Evolutionary conservation across 495 filamentous ascomycete genomes (phyloP).

Genomic region (Physcia stellaris): DNA sequence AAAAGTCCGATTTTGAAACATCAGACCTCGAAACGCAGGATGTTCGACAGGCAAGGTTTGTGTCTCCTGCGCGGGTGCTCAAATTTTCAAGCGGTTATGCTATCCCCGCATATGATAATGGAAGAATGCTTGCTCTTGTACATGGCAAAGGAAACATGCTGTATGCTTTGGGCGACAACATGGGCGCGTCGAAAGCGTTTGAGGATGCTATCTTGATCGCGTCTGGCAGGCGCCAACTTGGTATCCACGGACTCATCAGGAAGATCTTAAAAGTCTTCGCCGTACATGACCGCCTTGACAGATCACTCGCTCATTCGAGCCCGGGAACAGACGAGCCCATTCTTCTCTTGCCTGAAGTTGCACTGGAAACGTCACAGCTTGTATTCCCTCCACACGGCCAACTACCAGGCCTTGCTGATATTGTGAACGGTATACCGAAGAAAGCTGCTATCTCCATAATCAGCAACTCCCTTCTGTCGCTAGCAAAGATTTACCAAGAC

Average conservation of each 20-base stretch:
- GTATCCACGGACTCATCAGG: slow-evolving; percentile 68
- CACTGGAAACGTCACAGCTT: slow-evolving; percentile 67
- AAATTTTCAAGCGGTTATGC: slow-evolving; percentile 78
- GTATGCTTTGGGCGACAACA: slow-evolving; percentile 78
- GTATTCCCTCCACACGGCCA: slow-evolving; percentile 71
- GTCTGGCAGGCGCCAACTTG: slow-evolving; percentile 54
- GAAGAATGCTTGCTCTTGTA: slow-evolving; percentile 77
- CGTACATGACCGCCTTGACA: slow-evolving; percentile 23
- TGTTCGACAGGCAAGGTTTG: slow-evolving; percentile 15
- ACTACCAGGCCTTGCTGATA: slow-evolving; percentile 68
- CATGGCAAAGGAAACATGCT: slow-evolving; percentile 98
- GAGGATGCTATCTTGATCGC: slow-evolving; percentile 90
- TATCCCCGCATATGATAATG: slow-evolving; percentile 80
- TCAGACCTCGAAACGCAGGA: slow-evolving; percentile 46
- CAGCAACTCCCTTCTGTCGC: slow-evolving; percentile 85
- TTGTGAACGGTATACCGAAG: slow-evolving; percentile 56
- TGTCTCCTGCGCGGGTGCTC: slow-evolving; percentile 30
- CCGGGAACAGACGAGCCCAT: slow-evolving; percentile 41
- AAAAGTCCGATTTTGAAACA: slow-evolving; percentile 38
- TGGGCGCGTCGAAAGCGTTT: slow-evolving; percentile 75
- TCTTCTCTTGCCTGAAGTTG: slow-evolving; percentile 69
- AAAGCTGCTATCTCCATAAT: slow-evolving; percentile 84
- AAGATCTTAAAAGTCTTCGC: slow-evolving; percentile 64
- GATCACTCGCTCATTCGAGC: slow-evolving; percentile 17
- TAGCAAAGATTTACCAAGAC: slow-evolving; percentile 98